Evolutionary conservation across 306 rosid genomes (phyloP), one percentile per base, ranked within the genome.

Genomic region (Acmispon strigosus): DNA sequence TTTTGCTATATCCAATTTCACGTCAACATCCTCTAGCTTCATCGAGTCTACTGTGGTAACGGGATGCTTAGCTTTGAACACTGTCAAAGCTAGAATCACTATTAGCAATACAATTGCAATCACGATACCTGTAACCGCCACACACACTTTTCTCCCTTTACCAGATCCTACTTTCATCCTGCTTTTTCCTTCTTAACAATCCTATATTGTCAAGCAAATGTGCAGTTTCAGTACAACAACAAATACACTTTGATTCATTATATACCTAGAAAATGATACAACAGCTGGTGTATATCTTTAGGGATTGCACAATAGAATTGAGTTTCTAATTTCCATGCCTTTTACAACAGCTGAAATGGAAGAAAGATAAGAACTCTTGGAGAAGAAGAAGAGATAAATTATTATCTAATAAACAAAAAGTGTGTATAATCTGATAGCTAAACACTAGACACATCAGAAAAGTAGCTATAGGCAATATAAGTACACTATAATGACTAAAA

Each of bases 1-100:
- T 24, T 27, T 45, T 15, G 82, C 76, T 5, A 82, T 16, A 77
- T 81, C 54, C 20, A 94, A 70, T 7, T 70, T 51, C 27, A 82
- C 2, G 19, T 84, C 45, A 43, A 94, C 56, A 19, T 91, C 80
- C 20, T 73, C 32, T 17, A 94, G 15, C 55, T 73, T 50, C 9
- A 86, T 55, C 10, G 84, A 39, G 54, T 86, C 66, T 49, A 84
- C 72, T 1, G 85, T 49, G 49, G 12, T 85, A 13, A 73, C 34
- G 0, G 96, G 92, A 3, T 67, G 76, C 75, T 70, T 89, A 42
- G 99, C 65, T 72, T 94, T 94, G 96, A 94, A 91, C 15, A 89
- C 95, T 1, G 97, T 91, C 53, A 82, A 72, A 0, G 86, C 86
- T 4, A 94, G 62, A 54, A 91, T 82, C 51, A 89, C 71, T 2